These are phyloP conservation scores for Anastatica hierochuntica DNA, from an alignment of 345 rosid genomes.

Conservation along the genomic window DNA sequence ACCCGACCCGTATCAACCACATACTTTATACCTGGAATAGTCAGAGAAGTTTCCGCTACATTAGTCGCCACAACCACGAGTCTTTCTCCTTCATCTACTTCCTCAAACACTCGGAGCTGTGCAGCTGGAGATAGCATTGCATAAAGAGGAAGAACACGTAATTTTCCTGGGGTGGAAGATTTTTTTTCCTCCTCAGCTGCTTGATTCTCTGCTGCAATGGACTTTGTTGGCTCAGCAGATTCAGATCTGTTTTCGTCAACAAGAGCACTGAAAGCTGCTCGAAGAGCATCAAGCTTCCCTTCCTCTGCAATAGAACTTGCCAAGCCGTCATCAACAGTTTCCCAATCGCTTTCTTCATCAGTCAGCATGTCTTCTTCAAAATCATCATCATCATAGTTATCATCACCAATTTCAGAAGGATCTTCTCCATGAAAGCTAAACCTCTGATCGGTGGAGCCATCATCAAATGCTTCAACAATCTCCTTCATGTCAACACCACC, in stretches of 20 bases:
- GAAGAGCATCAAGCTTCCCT: conserved; percentile 48
- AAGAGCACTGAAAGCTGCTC: conserved; percentile 65
- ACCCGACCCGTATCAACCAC: conserved; percentile 93
- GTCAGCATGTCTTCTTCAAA: conserved; percentile 28
- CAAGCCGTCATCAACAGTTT: conserved; percentile 31
- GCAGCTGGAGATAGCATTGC: conserved; percentile 86
- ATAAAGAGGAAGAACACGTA: conserved; percentile 75
- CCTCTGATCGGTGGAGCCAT: conserved; percentile 33
- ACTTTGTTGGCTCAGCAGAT: conserved; percentile 19
- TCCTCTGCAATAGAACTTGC: conserved; percentile 19
- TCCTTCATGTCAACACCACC: conserved; percentile 60
- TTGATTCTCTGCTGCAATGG: conserved; percentile 13
- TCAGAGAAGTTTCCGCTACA: conserved; percentile 92
- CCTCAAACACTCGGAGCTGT: conserved; percentile 73
- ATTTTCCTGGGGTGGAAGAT: conserved; percentile 15
- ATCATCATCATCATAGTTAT: conserved; percentile 9
- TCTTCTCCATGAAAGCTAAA: conserved; percentile 50
- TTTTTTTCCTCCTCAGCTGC: conserved; percentile 19
- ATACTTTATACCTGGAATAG: conserved; percentile 89
- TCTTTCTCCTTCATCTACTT: conserved; percentile 67
- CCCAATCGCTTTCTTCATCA: conserved; percentile 63
- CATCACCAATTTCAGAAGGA: conserved; percentile 25
- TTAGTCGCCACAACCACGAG: conserved; percentile 91
- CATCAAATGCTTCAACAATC: conserved; percentile 62
- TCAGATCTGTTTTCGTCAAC: conserved; percentile 31